phyloP scores from a whole-genome alignment of 805 yeast species.

The Kluyveromyces siamensis region DNA sequence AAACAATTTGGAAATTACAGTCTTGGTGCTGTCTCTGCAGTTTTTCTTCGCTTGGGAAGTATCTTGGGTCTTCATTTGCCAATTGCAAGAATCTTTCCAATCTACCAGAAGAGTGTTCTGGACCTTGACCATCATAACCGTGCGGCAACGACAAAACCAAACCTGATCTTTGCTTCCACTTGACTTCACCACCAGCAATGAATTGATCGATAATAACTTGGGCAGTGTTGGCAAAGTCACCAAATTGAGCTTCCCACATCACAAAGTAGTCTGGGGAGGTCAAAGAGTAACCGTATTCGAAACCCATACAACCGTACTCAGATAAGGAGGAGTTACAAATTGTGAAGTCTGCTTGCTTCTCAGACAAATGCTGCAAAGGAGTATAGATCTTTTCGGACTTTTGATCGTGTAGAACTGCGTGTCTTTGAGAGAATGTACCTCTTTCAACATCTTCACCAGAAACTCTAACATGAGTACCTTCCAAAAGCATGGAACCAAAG shows the following conservation, averaged over 20 bases:
- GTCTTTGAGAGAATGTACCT: slow-evolving; percentile 99
- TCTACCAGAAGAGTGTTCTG: slow-evolving; percentile 98
- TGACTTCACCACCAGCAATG: slow-evolving; percentile 91
- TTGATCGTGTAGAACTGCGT: slow-evolving; percentile 96
- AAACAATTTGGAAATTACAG: slow-evolving; percentile 94
- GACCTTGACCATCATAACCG: slow-evolving; percentile 99
- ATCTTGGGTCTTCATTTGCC: slow-evolving; percentile 92
- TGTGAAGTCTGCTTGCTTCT: slow-evolving; percentile 75
- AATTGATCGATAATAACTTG: slow-evolving; percentile 97
- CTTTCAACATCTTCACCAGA: slow-evolving; percentile 99
- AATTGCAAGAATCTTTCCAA: slow-evolving; percentile 92
- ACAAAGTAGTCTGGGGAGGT: slow-evolving; percentile 96
- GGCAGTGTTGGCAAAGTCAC: slow-evolving; percentile 99
- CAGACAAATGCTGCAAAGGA: slow-evolving; percentile 74
- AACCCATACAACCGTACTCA: slow-evolving; percentile 99
- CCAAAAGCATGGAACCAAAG: slow-evolving; percentile 81
- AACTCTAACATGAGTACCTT: slow-evolving; percentile 94
- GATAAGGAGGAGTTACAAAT: slow-evolving; percentile 93
- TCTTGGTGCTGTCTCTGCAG: slow-evolving; percentile 97
- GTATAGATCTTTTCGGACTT: slow-evolving; percentile 71
- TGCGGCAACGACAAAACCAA: slow-evolving; percentile 92
- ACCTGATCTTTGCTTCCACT: slow-evolving; percentile 99
- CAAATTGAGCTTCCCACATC: slow-evolving; percentile 99
- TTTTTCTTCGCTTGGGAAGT: slow-evolving; percentile 83
- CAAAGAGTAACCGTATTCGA: slow-evolving; percentile 96